Conservation (phyloP, 768 basidiomycete species). For the Amanita inopinata region DNA sequence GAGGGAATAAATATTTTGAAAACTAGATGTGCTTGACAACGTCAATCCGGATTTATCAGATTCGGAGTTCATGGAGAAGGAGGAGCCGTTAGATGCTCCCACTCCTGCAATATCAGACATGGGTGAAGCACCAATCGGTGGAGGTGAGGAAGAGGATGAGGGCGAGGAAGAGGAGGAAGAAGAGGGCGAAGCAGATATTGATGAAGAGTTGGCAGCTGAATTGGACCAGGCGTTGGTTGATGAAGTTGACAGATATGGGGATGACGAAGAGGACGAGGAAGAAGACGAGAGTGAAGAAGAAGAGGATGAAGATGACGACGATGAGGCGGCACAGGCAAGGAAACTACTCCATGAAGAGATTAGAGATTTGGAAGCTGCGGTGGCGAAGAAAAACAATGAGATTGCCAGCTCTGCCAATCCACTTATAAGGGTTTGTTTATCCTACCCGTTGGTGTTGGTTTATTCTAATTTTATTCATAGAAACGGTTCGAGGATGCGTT, state of each 20-base stretch:
- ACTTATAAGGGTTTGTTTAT: constrained; percentile 61
- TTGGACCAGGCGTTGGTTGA: constrained; percentile 77
- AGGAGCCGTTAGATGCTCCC: constrained; percentile 55
- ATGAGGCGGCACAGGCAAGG: constrained; percentile 68
- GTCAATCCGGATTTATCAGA: constrained; percentile 88
- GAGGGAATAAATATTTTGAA: background rate
- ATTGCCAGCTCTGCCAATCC: constrained; percentile 79
- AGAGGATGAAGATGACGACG: constrained; percentile 76
- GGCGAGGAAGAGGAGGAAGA: constrained; percentile 50
- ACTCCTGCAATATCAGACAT: constrained; percentile 64
- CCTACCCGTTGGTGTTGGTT: background rate
- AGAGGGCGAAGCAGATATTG: constrained; percentile 69
- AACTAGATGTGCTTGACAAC: constrained; percentile 73
- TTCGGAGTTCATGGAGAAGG: constrained; percentile 74
- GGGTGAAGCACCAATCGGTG: constrained; percentile 52
- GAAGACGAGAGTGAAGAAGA: constrained; percentile 62
- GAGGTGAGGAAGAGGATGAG: constrained; percentile 45
- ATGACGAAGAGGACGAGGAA: constrained; percentile 54
- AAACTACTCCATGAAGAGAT: constrained; percentile 85
- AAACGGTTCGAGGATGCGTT: constrained; percentile 91
- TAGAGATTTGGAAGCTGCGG: constrained; percentile 78
- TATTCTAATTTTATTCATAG: constrained; percentile 24
- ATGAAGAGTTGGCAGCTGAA: constrained; percentile 83
- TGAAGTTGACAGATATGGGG: constrained; percentile 43
- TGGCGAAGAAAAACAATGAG: constrained; percentile 76